A percentile compares a stretch with the other conserved stretches of the same genome.
phyloP scores from a whole-genome alignment of 208 protist species.

The Acanthamoeba polyphaga region DNA sequence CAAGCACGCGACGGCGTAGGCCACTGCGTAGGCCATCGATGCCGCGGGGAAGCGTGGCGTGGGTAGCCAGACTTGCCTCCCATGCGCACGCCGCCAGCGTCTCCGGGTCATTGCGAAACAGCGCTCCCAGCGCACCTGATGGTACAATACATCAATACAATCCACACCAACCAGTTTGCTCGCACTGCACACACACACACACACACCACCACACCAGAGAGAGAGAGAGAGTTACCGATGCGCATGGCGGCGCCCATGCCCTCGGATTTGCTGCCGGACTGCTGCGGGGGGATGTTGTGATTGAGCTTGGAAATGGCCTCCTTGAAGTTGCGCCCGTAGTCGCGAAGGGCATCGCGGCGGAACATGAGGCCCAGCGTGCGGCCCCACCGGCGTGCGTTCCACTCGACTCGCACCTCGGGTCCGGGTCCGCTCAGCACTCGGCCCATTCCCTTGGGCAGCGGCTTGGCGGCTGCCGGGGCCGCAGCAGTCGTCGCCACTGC shows the following conservation, averaged over 20 bases:
- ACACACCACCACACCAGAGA: no score
- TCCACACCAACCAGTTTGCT: no score
- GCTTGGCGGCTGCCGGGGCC: background rate
- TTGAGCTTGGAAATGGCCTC: background rate
- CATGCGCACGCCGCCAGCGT: background rate
- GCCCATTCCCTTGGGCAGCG: slow-evolving; percentile 35
- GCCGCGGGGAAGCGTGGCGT: slow-evolving; percentile 9
- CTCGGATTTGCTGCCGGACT: slow-evolving; percentile 16
- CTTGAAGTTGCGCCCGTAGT: slow-evolving; percentile 39
- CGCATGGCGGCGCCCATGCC: slow-evolving; percentile 54
- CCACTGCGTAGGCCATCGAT: slow-evolving; percentile 4
- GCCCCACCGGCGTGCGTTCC: background rate
- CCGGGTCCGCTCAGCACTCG: background rate
- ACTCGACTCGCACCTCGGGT: slow-evolving; percentile 10
- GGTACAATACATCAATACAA: no score
- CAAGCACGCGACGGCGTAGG: background rate
- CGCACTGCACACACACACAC: no score
- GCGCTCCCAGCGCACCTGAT: background rate
- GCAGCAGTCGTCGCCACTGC: background rate
- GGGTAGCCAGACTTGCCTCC: background rate
- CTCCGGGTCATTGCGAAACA: slow-evolving; percentile 1
- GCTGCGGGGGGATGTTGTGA: background rate
- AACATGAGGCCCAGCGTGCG: slow-evolving; percentile 35
- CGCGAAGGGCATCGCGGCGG: slow-evolving; percentile 3
- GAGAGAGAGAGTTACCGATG: background rate